Percentiles rank a stretch among this genome's conserved stretches.
These are phyloP conservation scores for Pythium biforme DNA, from an alignment of 352 stramenopile genomes.

Conservation along the genomic window DNA sequence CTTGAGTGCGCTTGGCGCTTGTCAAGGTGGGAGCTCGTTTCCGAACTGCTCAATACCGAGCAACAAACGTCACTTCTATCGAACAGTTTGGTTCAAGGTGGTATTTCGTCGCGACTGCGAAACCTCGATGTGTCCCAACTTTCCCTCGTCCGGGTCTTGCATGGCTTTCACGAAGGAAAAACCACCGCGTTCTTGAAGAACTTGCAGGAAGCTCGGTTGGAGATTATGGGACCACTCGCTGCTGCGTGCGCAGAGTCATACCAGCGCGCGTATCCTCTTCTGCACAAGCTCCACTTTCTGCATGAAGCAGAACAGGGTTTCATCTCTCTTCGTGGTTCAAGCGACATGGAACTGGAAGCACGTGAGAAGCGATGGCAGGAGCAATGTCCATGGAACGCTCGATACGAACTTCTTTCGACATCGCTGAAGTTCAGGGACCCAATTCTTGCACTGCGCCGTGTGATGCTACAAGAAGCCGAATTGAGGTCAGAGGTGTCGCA, in stretches of 20 bases:
- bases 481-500: slow-evolving; percentile 63
- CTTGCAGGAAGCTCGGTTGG: slow-evolving; percentile 51
- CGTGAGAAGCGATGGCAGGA: slow-evolving; percentile 41
- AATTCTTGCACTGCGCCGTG: slow-evolving; percentile 76
- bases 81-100: slow-evolving; percentile 31
- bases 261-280: slow-evolving; percentile 38
- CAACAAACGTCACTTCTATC: slow-evolving; percentile 62
- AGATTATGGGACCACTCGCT: slow-evolving; percentile 45
- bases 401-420: slow-evolving; percentile 70
- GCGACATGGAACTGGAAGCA: slow-evolving; percentile 4
- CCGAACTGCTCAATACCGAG: slow-evolving; percentile 72
- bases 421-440: slow-evolving; percentile 83
- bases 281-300: slow-evolving; percentile 49
- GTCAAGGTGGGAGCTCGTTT: slow-evolving; percentile 77
- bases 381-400: slow-evolving; percentile 66
- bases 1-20: slow-evolving; percentile 86
- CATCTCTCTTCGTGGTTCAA: slow-evolving; percentile 14
- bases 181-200: slow-evolving; percentile 54
- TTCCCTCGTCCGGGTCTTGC: slow-evolving; percentile 78
- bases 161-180: slow-evolving; percentile 66
- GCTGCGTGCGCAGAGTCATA: slow-evolving; percentile 50
- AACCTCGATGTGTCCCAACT: slow-evolving; percentile 72
- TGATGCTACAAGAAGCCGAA: slow-evolving; percentile 71
- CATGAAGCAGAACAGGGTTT: slow-evolving; percentile 45
- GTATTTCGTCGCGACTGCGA: slow-evolving; percentile 46